These are phyloP conservation scores for Sistotremastrum suecicum DNA, from an alignment of 768 basidiomycete genomes.

Conservation along the genomic window DNA sequence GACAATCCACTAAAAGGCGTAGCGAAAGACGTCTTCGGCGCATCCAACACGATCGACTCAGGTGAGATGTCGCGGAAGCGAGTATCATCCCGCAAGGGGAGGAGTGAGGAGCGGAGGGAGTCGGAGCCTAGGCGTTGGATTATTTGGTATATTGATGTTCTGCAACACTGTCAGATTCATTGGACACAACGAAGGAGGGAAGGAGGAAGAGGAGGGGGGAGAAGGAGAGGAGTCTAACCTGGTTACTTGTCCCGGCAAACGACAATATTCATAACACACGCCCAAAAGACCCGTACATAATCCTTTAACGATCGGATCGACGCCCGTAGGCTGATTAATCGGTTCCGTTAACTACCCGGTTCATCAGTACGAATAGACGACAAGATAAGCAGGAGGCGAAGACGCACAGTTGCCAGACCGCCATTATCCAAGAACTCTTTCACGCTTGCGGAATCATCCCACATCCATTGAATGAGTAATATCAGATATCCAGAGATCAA, in stretches of 20 bases:
- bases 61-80: slow-evolving; percentile 85
- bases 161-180: slow-evolving; percentile 15
- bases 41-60: slow-evolving; percentile 52
- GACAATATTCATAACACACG: slow-evolving; percentile 91
- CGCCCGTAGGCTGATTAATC: slow-evolving; percentile 78
- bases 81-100: slow-evolving; percentile 80
- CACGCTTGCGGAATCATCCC: slow-evolving; percentile 87
- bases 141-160: slow-evolving; percentile 79
- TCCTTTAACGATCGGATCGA: slow-evolving; percentile 77
- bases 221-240: slow-evolving; percentile 34
- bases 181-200: neutral
- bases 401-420: slow-evolving; percentile 76
- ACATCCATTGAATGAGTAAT: slow-evolving; percentile 83
- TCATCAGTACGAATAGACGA: slow-evolving; percentile 1
- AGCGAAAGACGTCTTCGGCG: neutral
- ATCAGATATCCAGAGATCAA: slow-evolving; percentile 76
- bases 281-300: slow-evolving; percentile 86
- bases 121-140: slow-evolving; percentile 84
- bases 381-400: neutral
- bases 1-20: slow-evolving; percentile 24
- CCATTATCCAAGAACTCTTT: slow-evolving; percentile 84
- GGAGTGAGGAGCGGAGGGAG: slow-evolving; percentile 74
- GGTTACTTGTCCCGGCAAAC: slow-evolving; percentile 92
- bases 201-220: neutral
- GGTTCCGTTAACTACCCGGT: slow-evolving; percentile 73